Evolutionary conservation across 331 rosid genomes (phyloP), one percentile per base, ranked within the genome.

Genomic region (Pyrus hybrid): DNA sequence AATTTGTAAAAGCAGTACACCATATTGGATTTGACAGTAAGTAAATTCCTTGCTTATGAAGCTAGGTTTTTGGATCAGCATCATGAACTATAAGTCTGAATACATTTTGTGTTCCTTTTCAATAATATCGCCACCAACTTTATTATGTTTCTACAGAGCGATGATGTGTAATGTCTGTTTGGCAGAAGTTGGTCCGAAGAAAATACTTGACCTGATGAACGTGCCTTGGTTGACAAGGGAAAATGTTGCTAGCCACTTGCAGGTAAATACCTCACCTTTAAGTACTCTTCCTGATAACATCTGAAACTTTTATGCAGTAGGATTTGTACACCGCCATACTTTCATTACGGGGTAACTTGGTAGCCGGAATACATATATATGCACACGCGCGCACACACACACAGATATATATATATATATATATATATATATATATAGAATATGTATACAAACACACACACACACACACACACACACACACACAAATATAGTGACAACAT

Each of bases 101-200:
- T 41, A 16, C 9, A 26, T 63, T 29, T n/a, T 47, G 13, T 29
- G 74, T 63, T 70, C 45, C 51, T 61, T 58, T 64, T 63, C 70
- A 75, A 70, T 79, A 76, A 76, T 67, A 67, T 72, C 76, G 81
- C 82, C 64, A 73, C 75, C 79, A 72, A 81, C 65, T 75, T 76
- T 73, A 70, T 75, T 72, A 66, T 63, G 60, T 76, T 76, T 72
- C 78, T 67, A 72, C 84, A 47, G 76, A 83, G 81, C 68, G 77
- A 69, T 88, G 83, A 87, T 78, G 77, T 81, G 79, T 76, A 58
- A 64, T 82, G 82, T 89, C 73, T 86, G 68, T 89, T 89, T 92
- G 83, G 91, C 97, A 95, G 99, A 92, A 84, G 97, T 92, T 76
- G 99, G 99, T 49, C 99, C 99, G 7, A 95, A 95, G 80, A 95